Base-by-base conservation (phyloP, 106 monocot genomes). In the Acanthochlamys bracteata region DNA sequence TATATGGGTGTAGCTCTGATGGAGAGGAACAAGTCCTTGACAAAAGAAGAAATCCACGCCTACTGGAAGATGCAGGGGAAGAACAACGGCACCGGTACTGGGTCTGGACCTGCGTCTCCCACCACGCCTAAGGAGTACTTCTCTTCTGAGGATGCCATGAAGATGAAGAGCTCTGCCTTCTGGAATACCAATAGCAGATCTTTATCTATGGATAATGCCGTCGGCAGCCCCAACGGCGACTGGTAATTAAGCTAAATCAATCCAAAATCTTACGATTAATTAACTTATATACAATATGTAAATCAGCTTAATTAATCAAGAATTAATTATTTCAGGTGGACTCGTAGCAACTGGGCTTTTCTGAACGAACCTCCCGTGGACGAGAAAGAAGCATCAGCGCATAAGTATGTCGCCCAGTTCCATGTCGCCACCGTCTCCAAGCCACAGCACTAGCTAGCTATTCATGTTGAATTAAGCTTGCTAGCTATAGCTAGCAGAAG, bases 341-440 rank as follows among this genome's bases (percentile, higher is more conserved):
- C 75, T 19, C 63, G 68, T 45, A 86, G 82, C 78, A 86, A 70
- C 63, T 86, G 64, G 78, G 86, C 82, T 7, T 86, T 86, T 62
- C 69, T 86, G 47, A 86, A 86, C 45, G 86, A 86, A 66, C 75
- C 86, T 12, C 82, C 86, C 20, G 55, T 0, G 7, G 75, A 82
- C 10, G 74, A 78, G 58, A 21, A 16, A 26, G 55, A 69, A 2
- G 74, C 68, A 24, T 41, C 59, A 23, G 61, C 68, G 9, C 75
- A 76, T 17, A 86, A 73, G 55, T 79, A 79, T 41, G 24, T 60
- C 0, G 22, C 79, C 0, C 82, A 86, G 63, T 86, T 79, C 66
- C 64, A 79, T 45, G 78, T 79, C 42, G 73, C 86, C 10, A 43
- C 43, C 43, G 43, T 43, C 43, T 43, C 43, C 43, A 43, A 43